A percentile compares a stretch with the other conserved stretches of the same genome.
Conservation (phyloP, 768 basidiomycete genomes). For the Leccinellum luteum region DNA sequence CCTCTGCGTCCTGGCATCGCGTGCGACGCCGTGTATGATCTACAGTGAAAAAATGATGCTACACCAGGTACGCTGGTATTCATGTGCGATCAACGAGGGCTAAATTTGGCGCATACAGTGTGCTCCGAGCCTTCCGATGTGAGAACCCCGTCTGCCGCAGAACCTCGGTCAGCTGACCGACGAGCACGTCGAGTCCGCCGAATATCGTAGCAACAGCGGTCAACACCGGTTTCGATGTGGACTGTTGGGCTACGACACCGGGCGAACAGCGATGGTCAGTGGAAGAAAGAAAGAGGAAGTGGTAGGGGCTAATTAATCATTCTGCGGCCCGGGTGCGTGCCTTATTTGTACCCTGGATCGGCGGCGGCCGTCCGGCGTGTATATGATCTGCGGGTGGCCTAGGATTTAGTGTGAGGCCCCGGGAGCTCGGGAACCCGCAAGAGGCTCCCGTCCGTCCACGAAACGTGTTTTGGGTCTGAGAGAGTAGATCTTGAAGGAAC, state of each 20-base stretch:
- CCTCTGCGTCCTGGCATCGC: background rate
- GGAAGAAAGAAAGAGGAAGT: background rate
- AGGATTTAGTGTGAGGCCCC: background rate
- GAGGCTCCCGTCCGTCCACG: background rate
- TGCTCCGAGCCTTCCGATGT: background rate
- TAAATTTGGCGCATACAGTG: background rate
- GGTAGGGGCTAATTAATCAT: background rate
- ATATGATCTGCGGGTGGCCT: background rate
- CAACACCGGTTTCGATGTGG: conserved; percentile 14
- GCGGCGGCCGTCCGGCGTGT: background rate
- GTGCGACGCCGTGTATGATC: background rate
- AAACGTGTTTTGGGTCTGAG: background rate
- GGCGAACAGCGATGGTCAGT: conserved; percentile 3
- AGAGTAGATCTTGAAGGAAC: background rate
- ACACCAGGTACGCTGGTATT: background rate
- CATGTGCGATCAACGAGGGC: background rate
- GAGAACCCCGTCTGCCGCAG: background rate
- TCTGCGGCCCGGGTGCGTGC: conserved; percentile 8
- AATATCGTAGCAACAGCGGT: conserved; percentile 12
- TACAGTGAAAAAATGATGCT: background rate
- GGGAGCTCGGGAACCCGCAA: background rate
- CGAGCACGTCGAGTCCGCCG: background rate
- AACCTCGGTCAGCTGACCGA: background rate
- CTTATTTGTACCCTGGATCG: conserved; percentile 3
- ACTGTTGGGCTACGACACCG: conserved; percentile 17